Percentiles rank a stretch among this genome's conserved stretches.
Evolutionary conservation across 2,329 filamentous ascomycete genomes (phyloP).

Genomic region (Thyridium curvatum): DNA sequence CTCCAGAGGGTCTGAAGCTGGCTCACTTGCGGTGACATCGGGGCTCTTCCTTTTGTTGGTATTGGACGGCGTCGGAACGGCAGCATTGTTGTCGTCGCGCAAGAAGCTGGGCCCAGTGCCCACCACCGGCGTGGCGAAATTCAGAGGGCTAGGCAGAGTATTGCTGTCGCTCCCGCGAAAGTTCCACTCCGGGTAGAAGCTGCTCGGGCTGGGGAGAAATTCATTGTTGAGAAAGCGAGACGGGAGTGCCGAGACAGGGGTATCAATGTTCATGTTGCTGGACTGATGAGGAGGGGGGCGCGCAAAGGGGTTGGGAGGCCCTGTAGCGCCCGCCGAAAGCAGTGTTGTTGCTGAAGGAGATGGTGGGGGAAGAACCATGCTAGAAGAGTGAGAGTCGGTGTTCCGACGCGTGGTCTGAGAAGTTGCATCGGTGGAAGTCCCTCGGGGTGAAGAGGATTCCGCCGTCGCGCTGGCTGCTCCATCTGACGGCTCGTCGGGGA

Average conservation of each 20-base stretch:
- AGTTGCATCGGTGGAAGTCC: slow-evolving; percentile 52
- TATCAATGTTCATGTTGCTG: slow-evolving; percentile 57
- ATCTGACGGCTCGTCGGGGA: slow-evolving; percentile 85
- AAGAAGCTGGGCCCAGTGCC: slow-evolving; percentile 58
- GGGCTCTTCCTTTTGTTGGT: slow-evolving; percentile 53
- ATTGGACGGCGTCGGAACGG: slow-evolving; percentile 11
- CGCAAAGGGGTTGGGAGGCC: slow-evolving; percentile 93
- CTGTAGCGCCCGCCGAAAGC: slow-evolving; percentile 83
- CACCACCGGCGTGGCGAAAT: slow-evolving; percentile 77
- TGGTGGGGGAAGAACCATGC: slow-evolving; percentile 82
- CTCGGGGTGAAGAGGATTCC: slow-evolving; percentile 55
- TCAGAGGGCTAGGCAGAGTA: slow-evolving; percentile 85
- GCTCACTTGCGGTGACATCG: slow-evolving; percentile 35
- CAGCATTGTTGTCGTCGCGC: slow-evolving; percentile 41
- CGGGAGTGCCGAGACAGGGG: slow-evolving; percentile 89
- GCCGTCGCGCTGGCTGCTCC: slow-evolving; percentile 64
- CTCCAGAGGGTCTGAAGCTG: slow-evolving; percentile 34
- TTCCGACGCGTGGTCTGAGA: slow-evolving; percentile 43
- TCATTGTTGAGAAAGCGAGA: slow-evolving; percentile 86
- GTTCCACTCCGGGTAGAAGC: slow-evolving; percentile 89
- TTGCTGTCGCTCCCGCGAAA: slow-evolving; percentile 69
- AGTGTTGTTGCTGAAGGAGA: slow-evolving; percentile 84
- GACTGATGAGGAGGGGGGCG: slow-evolving; percentile 71
- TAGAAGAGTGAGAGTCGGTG: slow-evolving; percentile 52
- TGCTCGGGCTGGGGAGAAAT: slow-evolving; percentile 82